Conservation (phyloP, 2,329 filamentous ascomycete species). For the Fusarium sp. region DNA sequence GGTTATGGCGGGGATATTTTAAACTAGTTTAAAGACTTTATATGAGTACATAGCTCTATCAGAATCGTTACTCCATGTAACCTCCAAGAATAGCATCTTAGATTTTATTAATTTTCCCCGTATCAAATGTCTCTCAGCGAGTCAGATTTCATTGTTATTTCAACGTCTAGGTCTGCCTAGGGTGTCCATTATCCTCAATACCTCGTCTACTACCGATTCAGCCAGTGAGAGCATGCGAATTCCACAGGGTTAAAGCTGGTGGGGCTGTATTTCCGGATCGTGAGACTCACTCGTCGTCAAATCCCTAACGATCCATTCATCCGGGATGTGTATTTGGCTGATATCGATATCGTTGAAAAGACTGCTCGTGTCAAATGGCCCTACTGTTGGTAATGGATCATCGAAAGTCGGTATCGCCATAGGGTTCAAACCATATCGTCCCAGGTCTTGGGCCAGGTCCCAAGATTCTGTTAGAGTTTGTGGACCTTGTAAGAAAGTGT, state of each 20-base stretch:
- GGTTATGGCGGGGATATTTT: no score
- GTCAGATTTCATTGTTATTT: no score
- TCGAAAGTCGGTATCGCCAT: not conserved
- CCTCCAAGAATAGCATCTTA: no score
- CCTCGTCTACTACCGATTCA: not conserved
- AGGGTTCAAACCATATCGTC: not conserved
- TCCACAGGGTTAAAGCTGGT: not conserved
- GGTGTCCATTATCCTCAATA: no score
- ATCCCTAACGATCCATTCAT: not conserved
- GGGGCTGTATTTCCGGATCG: not conserved
- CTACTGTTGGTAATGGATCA: not conserved
- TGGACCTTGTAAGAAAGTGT: fast-evolving
- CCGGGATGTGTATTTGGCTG: not conserved
- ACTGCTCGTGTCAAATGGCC: not conserved
- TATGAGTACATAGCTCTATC: no score
- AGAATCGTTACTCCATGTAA: no score
- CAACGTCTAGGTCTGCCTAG: no score
- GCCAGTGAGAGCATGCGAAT: fast-evolving
- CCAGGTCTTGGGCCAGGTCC: not conserved
- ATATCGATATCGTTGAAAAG: not conserved
- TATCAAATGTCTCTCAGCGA: no score
- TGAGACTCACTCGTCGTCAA: not conserved
- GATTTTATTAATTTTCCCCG: no score
- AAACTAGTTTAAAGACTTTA: no score
- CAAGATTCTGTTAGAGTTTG: not conserved